Evolutionary conservation across 2,329 filamentous ascomycete genomes (phyloP).

Genomic region (Incumbomyces lentus): DNA sequence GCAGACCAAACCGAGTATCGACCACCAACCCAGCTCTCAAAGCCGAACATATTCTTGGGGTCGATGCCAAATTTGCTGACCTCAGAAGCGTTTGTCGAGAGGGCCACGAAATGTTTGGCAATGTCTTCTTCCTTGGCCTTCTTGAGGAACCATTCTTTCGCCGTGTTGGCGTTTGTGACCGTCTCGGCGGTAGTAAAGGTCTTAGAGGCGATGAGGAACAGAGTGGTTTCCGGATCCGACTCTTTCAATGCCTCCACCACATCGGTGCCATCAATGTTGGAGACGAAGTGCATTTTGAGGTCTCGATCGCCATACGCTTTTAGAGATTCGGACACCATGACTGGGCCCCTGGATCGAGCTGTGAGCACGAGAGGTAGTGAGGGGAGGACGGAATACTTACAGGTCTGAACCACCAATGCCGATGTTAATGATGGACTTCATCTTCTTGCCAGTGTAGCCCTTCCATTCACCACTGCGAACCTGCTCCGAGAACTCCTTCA

Average conservation of each 20-base stretch:
- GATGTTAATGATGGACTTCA: constrained; percentile 92
- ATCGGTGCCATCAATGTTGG: constrained; percentile 98
- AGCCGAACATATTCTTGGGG: constrained; percentile 98
- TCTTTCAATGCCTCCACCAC: constrained; percentile 82
- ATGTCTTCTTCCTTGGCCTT: constrained; percentile 68
- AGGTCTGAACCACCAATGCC: constrained; percentile 97
- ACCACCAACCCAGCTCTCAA: constrained; percentile 96
- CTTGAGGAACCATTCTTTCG: constrained; percentile 93
- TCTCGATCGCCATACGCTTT: constrained; percentile 84
- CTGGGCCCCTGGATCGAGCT: constrained; percentile 61
- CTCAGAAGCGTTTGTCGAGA: constrained; percentile 90
- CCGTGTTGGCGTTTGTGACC: constrained; percentile 90
- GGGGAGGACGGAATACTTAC: constrained; percentile 45
- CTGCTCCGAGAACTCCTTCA: constrained; percentile 96
- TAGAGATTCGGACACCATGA: constrained; percentile 97
- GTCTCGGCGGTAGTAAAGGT: constrained; percentile 99
- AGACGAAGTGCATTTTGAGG: constrained; percentile 92
- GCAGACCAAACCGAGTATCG: constrained; percentile 99
- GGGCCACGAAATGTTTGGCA: constrained; percentile 96
- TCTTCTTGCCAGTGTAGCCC: constrained; percentile 92
- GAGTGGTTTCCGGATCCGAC: constrained; percentile 93
- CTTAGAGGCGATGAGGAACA: constrained; percentile 97
- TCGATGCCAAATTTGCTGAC: constrained; percentile 99
- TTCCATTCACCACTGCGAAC: constrained; percentile 93
- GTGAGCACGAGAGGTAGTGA: constrained; percentile 20